phyloP scores from a whole-genome alignment of 306 rosid species.

The Acmispon strigosus region DNA sequence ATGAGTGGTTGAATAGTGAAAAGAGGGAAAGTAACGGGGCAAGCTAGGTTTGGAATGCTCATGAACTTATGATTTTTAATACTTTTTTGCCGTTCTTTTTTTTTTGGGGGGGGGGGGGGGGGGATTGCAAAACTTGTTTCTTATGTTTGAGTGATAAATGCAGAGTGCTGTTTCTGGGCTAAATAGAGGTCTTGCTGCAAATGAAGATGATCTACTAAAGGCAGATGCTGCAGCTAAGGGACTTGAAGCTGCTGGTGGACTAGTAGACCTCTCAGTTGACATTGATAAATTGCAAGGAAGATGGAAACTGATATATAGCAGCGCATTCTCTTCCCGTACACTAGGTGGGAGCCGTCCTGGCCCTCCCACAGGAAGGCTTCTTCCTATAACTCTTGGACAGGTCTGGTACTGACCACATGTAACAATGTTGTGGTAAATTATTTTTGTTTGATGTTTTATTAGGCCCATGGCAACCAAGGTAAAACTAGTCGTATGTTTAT shows the following conservation, averaged over 20 bases:
- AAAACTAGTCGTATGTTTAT: too few species aligned
- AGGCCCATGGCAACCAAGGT: too few species aligned
- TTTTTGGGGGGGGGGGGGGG: not conserved
- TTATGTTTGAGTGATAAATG: constrained; percentile 16
- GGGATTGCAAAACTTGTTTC: not conserved
- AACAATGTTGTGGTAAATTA: not conserved
- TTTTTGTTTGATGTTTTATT: not conserved
- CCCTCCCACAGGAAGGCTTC: constrained; percentile 81
- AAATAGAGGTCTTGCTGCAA: constrained; percentile 92
- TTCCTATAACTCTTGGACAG: constrained; percentile 94
- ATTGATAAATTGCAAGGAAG: constrained; percentile 84
- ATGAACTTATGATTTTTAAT: not conserved
- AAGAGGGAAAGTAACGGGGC: not conserved
- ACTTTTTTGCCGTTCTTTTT: not conserved
- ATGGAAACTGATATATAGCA: constrained; percentile 91
- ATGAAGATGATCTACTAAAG: constrained; percentile 65
- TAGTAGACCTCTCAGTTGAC: constrained; percentile 58
- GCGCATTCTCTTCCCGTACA: constrained; percentile 84
- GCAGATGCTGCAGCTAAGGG: constrained; percentile 88
- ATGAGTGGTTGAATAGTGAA: too few species aligned
- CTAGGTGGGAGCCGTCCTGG: constrained; percentile 97
- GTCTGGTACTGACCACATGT: constrained; percentile 27
- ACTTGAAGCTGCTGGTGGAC: constrained; percentile 69
- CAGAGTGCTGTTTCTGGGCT: constrained; percentile 90
- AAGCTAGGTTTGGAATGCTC: not conserved